Base-by-base conservation (phyloP, 192 early-diverging fungal species). In the Gamsiella multidivaricata region DNA sequence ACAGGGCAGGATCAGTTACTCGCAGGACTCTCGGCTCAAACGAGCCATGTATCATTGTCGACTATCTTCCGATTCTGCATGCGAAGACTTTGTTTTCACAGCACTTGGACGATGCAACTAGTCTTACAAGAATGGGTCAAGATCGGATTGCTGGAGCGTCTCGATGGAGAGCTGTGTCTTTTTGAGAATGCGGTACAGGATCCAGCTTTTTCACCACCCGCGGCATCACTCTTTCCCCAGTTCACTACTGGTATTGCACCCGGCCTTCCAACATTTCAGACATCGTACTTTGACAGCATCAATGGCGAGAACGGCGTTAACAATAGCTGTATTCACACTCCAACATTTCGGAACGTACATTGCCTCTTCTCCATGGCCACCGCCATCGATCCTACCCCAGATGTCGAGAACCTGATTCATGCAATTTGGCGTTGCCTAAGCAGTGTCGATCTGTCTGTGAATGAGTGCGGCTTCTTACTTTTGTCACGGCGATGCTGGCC, bases 81-180 rank as follows among this genome's bases (percentile, higher is more conserved):
- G 65, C n/a, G 69, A 56, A 33, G 61, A 59, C 29, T 87, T 0
- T 59, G 65, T 36, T 81, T 89, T 46, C 78, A 70, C 18, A 82
- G 54, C 41, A 5, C 36, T 0, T 76, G 64, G 52, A 39, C 72
- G 0, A 65, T 54, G 26, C 66, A 81, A 36, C 46, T 82, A 9
- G 42, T 89, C 15, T 43, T 89, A 31, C 88, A 89, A 57, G 86
- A 89, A 45, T 78, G 87, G 73, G 64, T 71, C 42, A 86, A 87
- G 63, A 43, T 86, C 32, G 88, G 88, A 18, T 71, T 89, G 11
- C 69, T 89, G 58, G 86, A 89, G 61, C 65, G 84, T 10, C 50
- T 80, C 18, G 84, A 89, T 66, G 88, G 82, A 33, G 57, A 80
- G 31, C 31, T 78, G 36, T 42, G 33, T 58, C 29, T 78, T 0